Base-by-base conservation (phyloP, 177 flowering plant genomes). In the Vitis hybrid region DNA sequence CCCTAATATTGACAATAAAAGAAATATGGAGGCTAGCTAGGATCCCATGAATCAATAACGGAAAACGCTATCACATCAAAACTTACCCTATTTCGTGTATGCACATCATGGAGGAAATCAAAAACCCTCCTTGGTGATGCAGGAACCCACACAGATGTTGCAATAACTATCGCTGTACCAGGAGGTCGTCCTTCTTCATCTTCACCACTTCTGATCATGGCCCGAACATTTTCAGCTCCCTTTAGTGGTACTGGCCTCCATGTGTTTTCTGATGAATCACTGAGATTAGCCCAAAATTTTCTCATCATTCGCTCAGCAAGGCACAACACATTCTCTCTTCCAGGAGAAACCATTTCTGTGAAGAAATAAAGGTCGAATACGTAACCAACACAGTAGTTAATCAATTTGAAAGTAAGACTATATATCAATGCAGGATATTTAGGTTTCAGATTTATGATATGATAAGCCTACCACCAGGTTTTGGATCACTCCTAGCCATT, bases 261-360 rank as follows among this genome's bases (percentile, higher is more conserved):
- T 5, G 3, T 15, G 50, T 77, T 70, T 10, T 14, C 68, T 18
- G 60, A n/a, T 4, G 72, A 71, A 56, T 77, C 79, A 56, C 65
- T 72, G 3, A 76, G 10, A 5, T 66, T 72, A 0, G 3, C 22
- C 45, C 62, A 67, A 18, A 76, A 86, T 21, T 3, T 71, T 77
- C 76, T 72, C 39, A 64, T 60, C 87, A 84, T 82, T 65, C 86
- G 68, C 67, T 76, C 84, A 1, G 82, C 75, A 14, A 86, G 70
- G 74, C 73, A 80, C 56, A 86, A 15, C 31, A 82, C 9, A 59
- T 81, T 76, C 26, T 19, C 48, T 55, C 70, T 73, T 56, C 81
- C 82, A 6, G 7, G 62, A 31, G 67, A 5, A 21, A 68, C 51
- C 1, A 56, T 0, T 2, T 52, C 76, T 71, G 64, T 29, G 0